phyloP scores from a whole-genome alignment of 148 eudicot genomes.

The Rhododendron kiyosumense region DNA sequence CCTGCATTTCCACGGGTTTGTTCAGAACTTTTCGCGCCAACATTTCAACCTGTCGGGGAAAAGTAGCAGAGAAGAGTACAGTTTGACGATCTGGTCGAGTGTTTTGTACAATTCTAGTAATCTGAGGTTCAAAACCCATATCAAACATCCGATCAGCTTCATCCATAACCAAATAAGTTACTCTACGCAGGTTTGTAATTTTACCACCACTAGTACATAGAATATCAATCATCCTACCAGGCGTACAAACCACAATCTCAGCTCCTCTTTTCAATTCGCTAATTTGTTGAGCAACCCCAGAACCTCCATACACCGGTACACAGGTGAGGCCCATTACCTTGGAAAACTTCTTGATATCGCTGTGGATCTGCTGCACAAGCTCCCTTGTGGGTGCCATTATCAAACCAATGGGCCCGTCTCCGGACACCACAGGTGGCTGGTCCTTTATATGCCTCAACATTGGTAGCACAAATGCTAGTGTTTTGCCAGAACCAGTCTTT shows the following conservation, averaged over 20 bases:
- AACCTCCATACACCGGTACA: constrained; percentile 87
- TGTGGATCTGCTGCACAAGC: constrained; percentile 80
- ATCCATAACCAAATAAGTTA: constrained; percentile 81
- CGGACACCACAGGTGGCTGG: constrained; percentile 72
- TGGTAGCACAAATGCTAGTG: constrained; percentile 79
- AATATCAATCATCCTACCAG: constrained; percentile 87
- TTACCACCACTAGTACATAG: constrained; percentile 76
- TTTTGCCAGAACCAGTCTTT: constrained; percentile 84
- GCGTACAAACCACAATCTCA: constrained; percentile 84
- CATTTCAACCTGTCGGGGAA: constrained; percentile 80
- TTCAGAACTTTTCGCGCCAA: constrained; percentile 69
- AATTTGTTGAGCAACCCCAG: constrained; percentile 79
- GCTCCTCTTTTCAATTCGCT: constrained; percentile 75
- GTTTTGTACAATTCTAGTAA: constrained; percentile 74
- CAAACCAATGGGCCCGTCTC: constrained; percentile 80
- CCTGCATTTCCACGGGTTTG: constrained; percentile 77
- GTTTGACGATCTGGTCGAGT: constrained; percentile 82
- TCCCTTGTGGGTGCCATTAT: constrained; percentile 89
- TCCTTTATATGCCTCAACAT: constrained; percentile 84
- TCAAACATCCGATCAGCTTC: constrained; percentile 93
- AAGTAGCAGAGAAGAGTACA: constrained; percentile 81
- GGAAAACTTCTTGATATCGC: constrained; percentile 67
- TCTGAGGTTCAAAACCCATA: constrained; percentile 90
- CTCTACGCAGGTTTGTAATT: constrained; percentile 77
- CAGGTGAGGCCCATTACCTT: constrained; percentile 63